phyloP scores from a whole-genome alignment of 1,284 basidiomycete species.

The Leccinum fallax region DNA sequence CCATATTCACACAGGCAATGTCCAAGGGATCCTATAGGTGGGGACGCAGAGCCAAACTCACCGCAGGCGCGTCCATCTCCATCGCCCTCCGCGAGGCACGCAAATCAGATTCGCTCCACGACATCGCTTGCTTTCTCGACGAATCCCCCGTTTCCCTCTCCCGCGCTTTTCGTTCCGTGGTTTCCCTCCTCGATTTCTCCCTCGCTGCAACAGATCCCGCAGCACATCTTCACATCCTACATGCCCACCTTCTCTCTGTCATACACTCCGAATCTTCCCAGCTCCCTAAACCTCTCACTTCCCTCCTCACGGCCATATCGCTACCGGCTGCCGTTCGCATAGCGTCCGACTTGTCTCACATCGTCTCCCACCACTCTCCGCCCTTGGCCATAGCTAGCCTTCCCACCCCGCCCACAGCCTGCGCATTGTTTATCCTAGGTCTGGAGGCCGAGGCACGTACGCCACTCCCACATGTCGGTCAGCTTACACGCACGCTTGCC shows the following conservation, averaged over 20 bases:
- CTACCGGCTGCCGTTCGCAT: slow-evolving; percentile 52
- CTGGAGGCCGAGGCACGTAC: slow-evolving; percentile 64
- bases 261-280: slow-evolving; percentile 36
- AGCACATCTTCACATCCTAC: slow-evolving; percentile 46
- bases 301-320: slow-evolving; percentile 45
- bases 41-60: slow-evolving; percentile 67
- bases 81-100: slow-evolving; percentile 68
- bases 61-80: slow-evolving; percentile 65
- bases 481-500: slow-evolving; percentile 59
- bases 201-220: slow-evolving; percentile 39
- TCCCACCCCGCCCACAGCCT: slow-evolving; percentile 56
- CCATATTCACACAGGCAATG: slow-evolving; percentile 68
- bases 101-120: slow-evolving; percentile 62
- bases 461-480: slow-evolving; percentile 54
- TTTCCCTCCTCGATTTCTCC: slow-evolving; percentile 43
- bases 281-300: slow-evolving; percentile 42
- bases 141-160: slow-evolving; percentile 54
- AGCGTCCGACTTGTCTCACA: slow-evolving; percentile 55
- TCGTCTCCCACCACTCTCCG: slow-evolving; percentile 48
- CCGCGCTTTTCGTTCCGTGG: slow-evolving; percentile 55
- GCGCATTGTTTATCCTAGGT: slow-evolving; percentile 69
- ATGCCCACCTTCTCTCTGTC: slow-evolving; percentile 46
- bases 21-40: slow-evolving; percentile 57
- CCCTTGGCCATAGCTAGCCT: slow-evolving; percentile 40
- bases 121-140: slow-evolving; percentile 67